Base-by-base conservation (phyloP, 208 protist genomes). In the Cochliopodium minus region DNA sequence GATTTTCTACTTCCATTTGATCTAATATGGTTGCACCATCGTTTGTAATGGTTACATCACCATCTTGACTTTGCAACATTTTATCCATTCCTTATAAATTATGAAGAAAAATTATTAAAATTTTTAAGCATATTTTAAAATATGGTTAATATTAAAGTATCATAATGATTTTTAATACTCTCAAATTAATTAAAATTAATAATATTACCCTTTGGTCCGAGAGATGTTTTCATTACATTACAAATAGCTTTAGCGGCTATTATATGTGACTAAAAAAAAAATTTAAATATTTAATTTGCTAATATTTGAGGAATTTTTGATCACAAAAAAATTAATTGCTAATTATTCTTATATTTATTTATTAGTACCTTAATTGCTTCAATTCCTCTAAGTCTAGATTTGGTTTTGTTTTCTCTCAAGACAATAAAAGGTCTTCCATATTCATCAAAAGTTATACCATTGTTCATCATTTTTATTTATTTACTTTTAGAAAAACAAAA, bases 41-140 rank as follows among this genome's bases (percentile, higher is more conserved):
- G 67, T 99, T 99, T 1, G 94, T 98, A 23, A 99, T 84, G 0
- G 91, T 93, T 9, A 99, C 87, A 51, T 99, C 94, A 46, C 94
- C 92, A 69, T 99, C 93, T 17, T 83, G 79, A 29, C 77, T 87
- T 13, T 96, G 88, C n/a, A 99, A 76, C 52, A 95, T 92, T 70
- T 95, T 95, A 59, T 95, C 89, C 89, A 95, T 95, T 40, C 85
- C n/a, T n/a, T n/a, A n/a, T n/a, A n/a, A n/a, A n/a, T n/a, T n/a
- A n/a, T n/a, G 33, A 46, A 17, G 52, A 30, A 60, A 51, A 23
- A 60, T 29, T 57, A 50, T 11, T 36, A 2, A 61, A 15, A 58
- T n/a, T 32, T 17, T 13, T 57, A 11, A 47, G 36, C 15, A 56
- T n/a, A 56, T n/a, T 57, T 57, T n/a, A 57, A 20, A n/a, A 13